Conservation (phyloP, 2,329 filamentous ascomycete genomes). For the Parafenestella ontariensis region DNA sequence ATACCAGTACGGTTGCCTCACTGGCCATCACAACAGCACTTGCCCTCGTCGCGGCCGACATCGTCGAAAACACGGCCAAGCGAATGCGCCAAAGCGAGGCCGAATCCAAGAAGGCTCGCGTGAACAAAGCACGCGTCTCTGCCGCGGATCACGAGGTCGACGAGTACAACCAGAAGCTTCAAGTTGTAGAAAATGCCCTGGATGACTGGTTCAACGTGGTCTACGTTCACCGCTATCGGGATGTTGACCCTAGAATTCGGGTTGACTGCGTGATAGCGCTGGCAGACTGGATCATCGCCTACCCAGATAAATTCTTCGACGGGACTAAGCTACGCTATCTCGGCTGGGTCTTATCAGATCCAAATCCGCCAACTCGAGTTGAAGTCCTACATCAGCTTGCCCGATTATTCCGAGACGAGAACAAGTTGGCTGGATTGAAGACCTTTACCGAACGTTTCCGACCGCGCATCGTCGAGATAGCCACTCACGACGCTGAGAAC, state of each 20-base stretch:
- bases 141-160: slow-evolving; percentile 76
- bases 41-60: slow-evolving; percentile 73
- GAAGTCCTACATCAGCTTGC: slow-evolving; percentile 86
- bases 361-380: slow-evolving; percentile 74
- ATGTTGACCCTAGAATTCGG: slow-evolving; percentile 88
- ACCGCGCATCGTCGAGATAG: slow-evolving; percentile 88
- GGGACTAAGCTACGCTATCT: slow-evolving; percentile 90
- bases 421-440: slow-evolving; percentile 77
- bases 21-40: slow-evolving; percentile 80
- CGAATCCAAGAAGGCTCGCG: slow-evolving; percentile 73
- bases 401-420: slow-evolving; percentile 78
- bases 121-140: slow-evolving; percentile 79
- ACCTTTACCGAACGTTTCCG: slow-evolving; percentile 95
- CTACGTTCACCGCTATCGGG: slow-evolving; percentile 94
- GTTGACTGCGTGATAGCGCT: slow-evolving; percentile 87
- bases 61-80: slow-evolving; percentile 76
- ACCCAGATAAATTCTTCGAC: slow-evolving; percentile 89
- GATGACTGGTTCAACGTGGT: slow-evolving; percentile 90
- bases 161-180: slow-evolving; percentile 72
- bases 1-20: slow-evolving; percentile 88
- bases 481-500: slow-evolving; percentile 81
- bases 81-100: slow-evolving; percentile 79
- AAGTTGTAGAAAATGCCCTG: slow-evolving; percentile 73
- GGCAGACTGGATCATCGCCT: slow-evolving; percentile 84
- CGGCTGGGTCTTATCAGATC: slow-evolving; percentile 93